Evolutionary conservation across 2,329 filamentous ascomycete genomes (phyloP).

Genomic region (Thelonectria discophora): DNA sequence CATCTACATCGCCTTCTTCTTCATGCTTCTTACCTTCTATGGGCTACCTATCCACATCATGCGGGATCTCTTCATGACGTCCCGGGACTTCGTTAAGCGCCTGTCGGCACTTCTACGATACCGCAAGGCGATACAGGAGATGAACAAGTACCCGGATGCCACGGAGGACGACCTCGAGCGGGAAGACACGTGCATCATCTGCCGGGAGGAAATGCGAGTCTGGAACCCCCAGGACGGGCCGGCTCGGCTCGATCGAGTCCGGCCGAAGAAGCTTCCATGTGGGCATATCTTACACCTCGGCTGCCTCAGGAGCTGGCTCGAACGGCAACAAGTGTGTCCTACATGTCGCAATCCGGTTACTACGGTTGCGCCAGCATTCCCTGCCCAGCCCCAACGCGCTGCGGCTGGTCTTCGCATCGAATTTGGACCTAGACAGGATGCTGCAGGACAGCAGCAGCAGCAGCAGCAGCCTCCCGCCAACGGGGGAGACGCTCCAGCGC

Average conservation of each 20-base stretch:
- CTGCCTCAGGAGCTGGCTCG: conserved; percentile 95
- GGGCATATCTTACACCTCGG: conserved; percentile 95
- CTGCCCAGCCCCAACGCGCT: conserved; percentile 41
- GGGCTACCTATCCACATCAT: conserved; percentile 97
- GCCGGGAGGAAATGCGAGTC: conserved; percentile 91
- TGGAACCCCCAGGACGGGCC: conserved; percentile 69
- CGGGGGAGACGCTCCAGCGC: conserved; percentile 29
- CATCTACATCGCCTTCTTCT: conserved; percentile 92
- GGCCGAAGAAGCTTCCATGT: conserved; percentile 96
- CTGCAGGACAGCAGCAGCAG: conserved; percentile 35
- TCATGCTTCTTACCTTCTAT: conserved; percentile 92
- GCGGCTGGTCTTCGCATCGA: conserved; percentile 46
- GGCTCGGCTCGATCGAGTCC: conserved; percentile 81
- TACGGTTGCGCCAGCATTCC: conserved; percentile 41
- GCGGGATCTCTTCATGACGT: conserved; percentile 92
- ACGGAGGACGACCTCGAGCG: conserved; percentile 83
- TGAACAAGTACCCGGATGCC: conserved; percentile 94
- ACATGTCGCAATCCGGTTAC: conserved; percentile 86
- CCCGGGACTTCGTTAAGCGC: conserved; percentile 88
- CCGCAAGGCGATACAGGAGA: conserved; percentile 88
- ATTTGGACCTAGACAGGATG: conserved; percentile 37
- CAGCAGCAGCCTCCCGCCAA: conserved; percentile 40
- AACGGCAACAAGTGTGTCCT: conserved; percentile 95
- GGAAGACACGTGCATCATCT: conserved; percentile 97
- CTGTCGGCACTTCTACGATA: conserved; percentile 91